A percentile compares a stretch with the other conserved stretches of the same genome.
Conservation (phyloP, 352 stramenopile genomes). For the Phytophthora meadii region DNA sequence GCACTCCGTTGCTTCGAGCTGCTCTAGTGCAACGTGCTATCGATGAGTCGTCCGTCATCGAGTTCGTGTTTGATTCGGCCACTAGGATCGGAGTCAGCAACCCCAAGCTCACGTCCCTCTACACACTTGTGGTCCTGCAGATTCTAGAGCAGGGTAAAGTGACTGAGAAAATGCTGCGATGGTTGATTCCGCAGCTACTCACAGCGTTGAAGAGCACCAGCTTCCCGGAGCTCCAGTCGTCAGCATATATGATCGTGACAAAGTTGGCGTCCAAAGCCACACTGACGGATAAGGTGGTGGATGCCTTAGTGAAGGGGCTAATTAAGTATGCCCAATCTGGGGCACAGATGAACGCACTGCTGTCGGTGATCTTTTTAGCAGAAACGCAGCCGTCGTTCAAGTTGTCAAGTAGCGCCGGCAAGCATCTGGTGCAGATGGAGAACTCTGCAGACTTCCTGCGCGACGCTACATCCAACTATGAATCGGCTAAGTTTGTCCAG, state of each 20-base stretch:
- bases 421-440: constrained; percentile 73
- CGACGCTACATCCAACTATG: constrained; percentile 75
- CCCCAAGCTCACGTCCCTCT: constrained; percentile 88
- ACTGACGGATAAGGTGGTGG: constrained; percentile 74
- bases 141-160: constrained; percentile 76
- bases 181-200: constrained; percentile 82
- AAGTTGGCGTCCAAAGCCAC: constrained; percentile 86
- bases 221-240: constrained; percentile 81
- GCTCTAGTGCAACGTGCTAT: constrained; percentile 80
- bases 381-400: constrained; percentile 77
- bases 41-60: constrained; percentile 77
- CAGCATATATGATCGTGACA: constrained; percentile 87
- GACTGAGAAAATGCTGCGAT: constrained; percentile 76
- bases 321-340: constrained; percentile 77
- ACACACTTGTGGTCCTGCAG: constrained; percentile 81
- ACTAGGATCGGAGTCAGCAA: constrained; percentile 69
- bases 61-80: constrained; percentile 75
- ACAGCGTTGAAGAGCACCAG: constrained; percentile 66
- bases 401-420: constrained; percentile 60
- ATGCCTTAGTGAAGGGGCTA: constrained; percentile 75
- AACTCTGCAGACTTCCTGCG: constrained; percentile 69
- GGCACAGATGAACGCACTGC: constrained; percentile 74
- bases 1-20: constrained; percentile 65
- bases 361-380: constrained; percentile 80
- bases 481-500: constrained; percentile 74